Base-by-base conservation (phyloP, 768 basidiomycete species). In the Vishniacozyma victoriae region DNA sequence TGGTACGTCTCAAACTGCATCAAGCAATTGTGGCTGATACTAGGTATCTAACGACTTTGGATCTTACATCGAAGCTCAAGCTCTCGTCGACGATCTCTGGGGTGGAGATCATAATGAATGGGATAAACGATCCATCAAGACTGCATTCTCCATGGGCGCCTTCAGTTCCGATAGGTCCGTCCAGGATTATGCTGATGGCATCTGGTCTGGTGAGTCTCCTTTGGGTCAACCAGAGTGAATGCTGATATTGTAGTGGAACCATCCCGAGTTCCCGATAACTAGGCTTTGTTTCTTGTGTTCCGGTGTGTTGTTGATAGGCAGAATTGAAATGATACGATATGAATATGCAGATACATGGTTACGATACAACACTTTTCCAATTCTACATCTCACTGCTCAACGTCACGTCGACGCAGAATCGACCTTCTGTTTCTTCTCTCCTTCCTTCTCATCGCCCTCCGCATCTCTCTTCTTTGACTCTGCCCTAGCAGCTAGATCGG, bases 141-240 rank as follows among this genome's bases (percentile, higher is more conserved):
- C 63, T 12, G 54, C 64, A 9, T 57, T 63, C 42, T 58, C 84
- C 81, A 96, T 95, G 91, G 91, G 90, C 71, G 92, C 91, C 66
- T 96, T 96, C 77, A 90, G 88, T 71, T 87, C 86, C 26, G 93
- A 97, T 69, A 79, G 92, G 44, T 87, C 89, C 3, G 92, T 95
- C 64, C 81, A 82, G 58, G 86, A 90, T 69, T 93, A 93, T 61
- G 90, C 89, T 1, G 89, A 93, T 62, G 69, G 67, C 46, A 55
- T 62, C 25, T 62, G 62, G 50, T 23, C 16, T 4, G 4, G 15
- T 33, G 16, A 37, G 40, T 48, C 33, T 1, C 36, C 18, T n/a
- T 4, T 31, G 12, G 19, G 5, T 22, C 19, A 18, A 40, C 26
- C 4, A 1, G 15, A n/a, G 13, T 20, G 13, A 4, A 19, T 4